Evolutionary conservation across 2,329 filamentous ascomycete species (phyloP), one percentile per base, ranked within the genome.

Genomic region (Penicillium sp.): DNA sequence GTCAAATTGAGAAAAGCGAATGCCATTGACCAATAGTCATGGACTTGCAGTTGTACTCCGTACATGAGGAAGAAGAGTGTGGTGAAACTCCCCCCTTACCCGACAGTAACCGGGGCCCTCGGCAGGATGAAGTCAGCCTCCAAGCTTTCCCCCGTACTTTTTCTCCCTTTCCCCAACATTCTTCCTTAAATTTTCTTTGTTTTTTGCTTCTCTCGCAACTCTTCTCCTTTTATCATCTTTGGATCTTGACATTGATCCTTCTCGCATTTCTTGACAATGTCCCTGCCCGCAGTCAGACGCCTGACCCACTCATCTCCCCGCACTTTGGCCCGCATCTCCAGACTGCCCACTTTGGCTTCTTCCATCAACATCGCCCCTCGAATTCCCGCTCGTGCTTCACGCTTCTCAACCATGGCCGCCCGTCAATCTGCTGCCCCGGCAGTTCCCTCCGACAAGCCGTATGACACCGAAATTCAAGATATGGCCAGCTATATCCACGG

Each of bases 401-500:
- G 60, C 44, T 78, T 77, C 59, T 77, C 76, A 43, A 78, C 75
- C 56, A 75, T 77, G 68, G 57, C 73, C 46, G 62, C 75, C 46
- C 69, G 74, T 60, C 70, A 72, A 53, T 72, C 69, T 48, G 67
- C 70, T 51, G 68, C 71, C 29, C 71, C 74, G n/a, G 54, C 71
- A 44, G 66, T 68, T 16, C 63, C 68, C 21, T 60, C 62, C 39
- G 63, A 72, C 45, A 70, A 83, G 72, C 82, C 86, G 64, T 97
- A 93, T 76, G 93, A 97, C 73, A 86, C 89, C 60, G 93, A 97
- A 79, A 94, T 97, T 76, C 87, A 86, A 75, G 92, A 97, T 74
- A 96, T 99, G 81, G 93, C 93, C 59, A 85, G 83, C 77, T 99
- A 97, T 78, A 89, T 97, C 72, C 90, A 95, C 82, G 90, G 92